These are phyloP conservation scores for Coniochaeta sp. DNA, from an alignment of 2,329 filamentous ascomycete genomes.

Conservation along the genomic window DNA sequence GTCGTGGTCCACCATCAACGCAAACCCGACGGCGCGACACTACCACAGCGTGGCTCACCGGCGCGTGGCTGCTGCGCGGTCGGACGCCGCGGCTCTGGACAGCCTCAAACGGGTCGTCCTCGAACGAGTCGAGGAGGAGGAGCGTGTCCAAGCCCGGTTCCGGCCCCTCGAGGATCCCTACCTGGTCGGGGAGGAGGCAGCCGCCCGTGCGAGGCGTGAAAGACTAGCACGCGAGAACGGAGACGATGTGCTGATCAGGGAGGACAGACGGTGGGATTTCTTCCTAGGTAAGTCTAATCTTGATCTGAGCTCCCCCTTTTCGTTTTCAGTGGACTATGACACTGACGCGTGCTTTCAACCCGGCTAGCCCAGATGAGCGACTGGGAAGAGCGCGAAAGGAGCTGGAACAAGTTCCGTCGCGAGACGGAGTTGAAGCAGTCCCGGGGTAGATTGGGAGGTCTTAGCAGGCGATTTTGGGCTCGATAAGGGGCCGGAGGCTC, in stretches of 20 bases:
- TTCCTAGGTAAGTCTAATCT: constrained; percentile 41
- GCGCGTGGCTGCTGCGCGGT: constrained; percentile 41
- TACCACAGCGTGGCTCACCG: constrained; percentile 59
- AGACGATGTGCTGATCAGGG: constrained; percentile 45
- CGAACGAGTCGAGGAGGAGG: constrained; percentile 29
- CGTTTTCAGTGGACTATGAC: neutral
- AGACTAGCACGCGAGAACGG: constrained; percentile 49
- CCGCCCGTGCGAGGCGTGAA: constrained; percentile 47
- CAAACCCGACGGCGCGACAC: constrained; percentile 49
- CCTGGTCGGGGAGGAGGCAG: constrained; percentile 60
- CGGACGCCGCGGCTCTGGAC: constrained; percentile 25
- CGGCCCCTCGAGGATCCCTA: constrained; percentile 60
- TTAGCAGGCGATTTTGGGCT: neutral
- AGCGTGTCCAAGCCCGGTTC: constrained; percentile 18
- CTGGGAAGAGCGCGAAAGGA: constrained; percentile 42
- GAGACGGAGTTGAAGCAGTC: constrained; percentile 6
- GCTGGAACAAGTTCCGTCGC: constrained; percentile 27
- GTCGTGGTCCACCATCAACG: constrained; percentile 48
- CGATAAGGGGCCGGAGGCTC: neutral
- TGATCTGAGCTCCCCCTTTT: neutral
- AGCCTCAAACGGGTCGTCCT: constrained; percentile 23
- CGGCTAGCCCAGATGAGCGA: constrained; percentile 40
- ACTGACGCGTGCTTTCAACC: neutral
- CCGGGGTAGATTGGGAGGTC: constrained; percentile 2
- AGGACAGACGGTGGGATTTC: constrained; percentile 55